Conservation (phyloP, 2,329 filamentous ascomycete species). For the Aspergillus clavatus region DNA sequence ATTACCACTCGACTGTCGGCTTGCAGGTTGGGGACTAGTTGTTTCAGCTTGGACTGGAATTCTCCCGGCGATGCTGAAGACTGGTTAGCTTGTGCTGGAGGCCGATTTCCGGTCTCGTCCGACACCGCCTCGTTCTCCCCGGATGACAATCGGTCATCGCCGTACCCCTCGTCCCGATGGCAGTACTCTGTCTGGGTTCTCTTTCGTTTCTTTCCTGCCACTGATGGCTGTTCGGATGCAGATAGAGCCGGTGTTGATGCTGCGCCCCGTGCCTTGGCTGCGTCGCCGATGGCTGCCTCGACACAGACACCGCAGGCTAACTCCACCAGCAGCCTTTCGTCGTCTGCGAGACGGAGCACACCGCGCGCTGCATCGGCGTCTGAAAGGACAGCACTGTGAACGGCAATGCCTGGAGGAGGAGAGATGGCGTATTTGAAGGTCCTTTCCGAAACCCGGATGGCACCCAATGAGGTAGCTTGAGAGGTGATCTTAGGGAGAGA, state of each 20-base stretch:
- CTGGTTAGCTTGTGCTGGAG: neutral
- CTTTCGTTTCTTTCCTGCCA: constrained; percentile 28
- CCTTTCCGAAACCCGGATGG: constrained; percentile 62
- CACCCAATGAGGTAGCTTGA: constrained; percentile 69
- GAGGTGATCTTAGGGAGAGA: constrained; percentile 68
- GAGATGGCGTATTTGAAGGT: constrained; percentile 61
- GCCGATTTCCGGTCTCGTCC: constrained; percentile 11
- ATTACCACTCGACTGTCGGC: constrained; percentile 70
- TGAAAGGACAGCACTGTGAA: constrained; percentile 59
- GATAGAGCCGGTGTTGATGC: neutral
- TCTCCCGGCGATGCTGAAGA: constrained; percentile 3
- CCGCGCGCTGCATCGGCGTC: constrained; percentile 78
- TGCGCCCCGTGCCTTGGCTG: constrained; percentile 10
- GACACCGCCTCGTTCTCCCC: constrained; percentile 24
- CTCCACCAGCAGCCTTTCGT: constrained; percentile 77
- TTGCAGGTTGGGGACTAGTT: constrained; percentile 59
- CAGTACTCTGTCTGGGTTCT: constrained; percentile 9
- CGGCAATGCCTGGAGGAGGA: constrained; percentile 43
- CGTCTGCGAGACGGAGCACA: constrained; percentile 71
- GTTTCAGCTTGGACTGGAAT: constrained; percentile 49
- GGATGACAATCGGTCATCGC: constrained; percentile 30
- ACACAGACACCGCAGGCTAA: constrained; percentile 78
- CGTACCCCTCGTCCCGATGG: constrained; percentile 32
- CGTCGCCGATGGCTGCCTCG: constrained; percentile 43
- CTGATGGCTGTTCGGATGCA: constrained; percentile 7